These are phyloP conservation scores for Trifolium subterraneum DNA, from an alignment of 306 rosid species.

Conservation along the genomic window DNA sequence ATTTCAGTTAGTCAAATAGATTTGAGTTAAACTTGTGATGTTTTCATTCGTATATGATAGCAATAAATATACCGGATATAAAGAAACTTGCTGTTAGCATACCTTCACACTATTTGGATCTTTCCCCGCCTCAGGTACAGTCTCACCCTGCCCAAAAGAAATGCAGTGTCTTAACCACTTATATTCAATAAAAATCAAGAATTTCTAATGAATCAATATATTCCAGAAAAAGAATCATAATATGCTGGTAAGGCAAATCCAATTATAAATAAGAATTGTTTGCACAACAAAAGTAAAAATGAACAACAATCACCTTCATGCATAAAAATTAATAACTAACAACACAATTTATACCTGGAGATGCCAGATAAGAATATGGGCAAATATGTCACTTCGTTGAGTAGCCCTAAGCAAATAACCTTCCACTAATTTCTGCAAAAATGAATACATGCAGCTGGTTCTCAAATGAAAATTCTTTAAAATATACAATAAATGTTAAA, in stretches of 20 bases:
- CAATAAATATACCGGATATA: conserved; percentile 10
- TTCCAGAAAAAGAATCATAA: conserved; percentile 23
- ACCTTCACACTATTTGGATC: conserved; percentile 74
- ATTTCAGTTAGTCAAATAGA: too few species aligned
- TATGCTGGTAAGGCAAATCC: conserved; percentile 18
- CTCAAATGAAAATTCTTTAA: conserved; percentile 13
- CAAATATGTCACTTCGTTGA: conserved; percentile 92
- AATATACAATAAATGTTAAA: conserved; percentile 12
- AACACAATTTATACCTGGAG: conserved; percentile 68
- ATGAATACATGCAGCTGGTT: conserved; percentile 37
- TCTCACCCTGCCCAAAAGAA: conserved; percentile 84
- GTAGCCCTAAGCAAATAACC: conserved; percentile 98
- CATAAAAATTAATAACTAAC: not conserved
- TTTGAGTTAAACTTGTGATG: too few species aligned
- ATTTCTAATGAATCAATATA: conserved; percentile 11
- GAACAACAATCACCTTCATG: conserved; percentile 21
- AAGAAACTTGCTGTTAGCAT: conserved; percentile 40
- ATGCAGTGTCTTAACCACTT: conserved; percentile 31
- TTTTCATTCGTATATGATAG: too few species aligned
- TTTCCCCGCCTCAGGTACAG: conserved; percentile 74
- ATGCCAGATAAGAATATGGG: conserved; percentile 97
- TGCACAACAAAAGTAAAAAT: conserved; percentile 15
- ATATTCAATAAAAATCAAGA: conserved; percentile 33
- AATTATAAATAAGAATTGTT: conserved; percentile 8
- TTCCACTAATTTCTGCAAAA: conserved; percentile 85